Evolutionary conservation across 495 filamentous ascomycete genomes (phyloP), one percentile per base, ranked within the genome.

Genomic region (Alectoria sarmentosa): DNA sequence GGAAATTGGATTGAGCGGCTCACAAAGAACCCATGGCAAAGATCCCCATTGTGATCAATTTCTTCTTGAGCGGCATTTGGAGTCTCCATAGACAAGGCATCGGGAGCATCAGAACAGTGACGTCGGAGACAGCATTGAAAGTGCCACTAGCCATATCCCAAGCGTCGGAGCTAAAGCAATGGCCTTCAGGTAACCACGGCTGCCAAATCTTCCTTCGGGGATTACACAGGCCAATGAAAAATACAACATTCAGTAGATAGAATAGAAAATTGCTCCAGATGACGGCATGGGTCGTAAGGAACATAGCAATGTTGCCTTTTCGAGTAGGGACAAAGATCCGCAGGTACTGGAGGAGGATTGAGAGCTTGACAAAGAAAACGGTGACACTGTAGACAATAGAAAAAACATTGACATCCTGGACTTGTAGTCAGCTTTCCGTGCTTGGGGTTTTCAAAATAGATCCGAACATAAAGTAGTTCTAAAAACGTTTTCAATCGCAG

Each of bases 161-260:
- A 1, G 69, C 72, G 26, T 67, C 58, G 11, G 55, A 54, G 39
- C 75, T 70, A 49, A 75, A 69, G 46, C 77, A 79, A 54, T 75
- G 76, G 7, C 77, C 76, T 1, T 72, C 70, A 0, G 69, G 62
- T 26, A 75, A 34, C 4, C 68, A 56, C 3, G 58, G 39, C 0
- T 73, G 61, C 74, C 76, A 78, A 42, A 74, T 68, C 64, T 77
- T 79, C 65, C 65, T 66, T 11, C 74, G 72, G 4, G 77, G 77
- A 37, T 64, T 57, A 63, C 77, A 79, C n/a, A 64, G 26, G 10
- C 2, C 32, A 32, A 70, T 64, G 0, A 17, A 2, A 1, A 69
- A 52, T 11, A 46, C 17, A 3, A 36, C n/a, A 4, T 11, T 26
- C 0, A 65, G 17, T 5, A 69, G 32, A 37, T 70, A 70, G 17